Evolutionary conservation across 2,329 filamentous ascomycete species (phyloP), one percentile per base, ranked within the genome.

Genomic region (Pseudogymnoascus verrucosus): DNA sequence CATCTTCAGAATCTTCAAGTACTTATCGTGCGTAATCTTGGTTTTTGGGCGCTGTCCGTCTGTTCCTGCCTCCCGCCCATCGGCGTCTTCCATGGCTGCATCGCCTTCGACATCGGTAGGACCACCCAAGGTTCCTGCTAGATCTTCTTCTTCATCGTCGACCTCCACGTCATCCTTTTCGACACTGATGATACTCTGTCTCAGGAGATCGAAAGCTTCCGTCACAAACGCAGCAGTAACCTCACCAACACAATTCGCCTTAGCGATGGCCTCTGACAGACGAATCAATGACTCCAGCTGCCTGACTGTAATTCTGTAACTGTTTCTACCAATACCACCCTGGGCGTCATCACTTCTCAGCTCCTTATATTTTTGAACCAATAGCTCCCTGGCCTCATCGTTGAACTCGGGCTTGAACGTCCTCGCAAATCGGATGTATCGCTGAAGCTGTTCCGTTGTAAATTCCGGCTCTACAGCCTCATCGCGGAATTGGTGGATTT

Each of bases 121-220:
- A 72, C 78, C 47, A 77, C 81, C 64, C 78, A 74, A 65, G 81
- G 80, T 66, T 78, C 79, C 65, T 64, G 75, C n/a, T 71, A 75
- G 37, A n/a, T 78, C 79, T 19, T 86, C 84, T 19, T 90, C 89
- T 2, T 91, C 88, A 5, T 88, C 92, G 62, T 96, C 91, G 66
- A 99, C 88, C 72, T 98, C 93, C 14, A 99, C 87, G 71, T 99
- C 95, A 70, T 99, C 95, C 72, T 98, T 95, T 77, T 99, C 95
- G 26, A 99, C 95, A 1, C 90, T 95, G 71, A 99, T 97, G 74
- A 99, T 99, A 75, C 90, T 95, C 77, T 97, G 93, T 44, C 92
- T 83, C 11, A 99, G 84, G 8, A 99, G 83, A 70, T 95, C 91
- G 76, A 89, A 98, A 0, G 93, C 95, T 76, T 99, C 95, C 42